Conservation (phyloP, 345 rosid species). For the Populus deltoides region DNA sequence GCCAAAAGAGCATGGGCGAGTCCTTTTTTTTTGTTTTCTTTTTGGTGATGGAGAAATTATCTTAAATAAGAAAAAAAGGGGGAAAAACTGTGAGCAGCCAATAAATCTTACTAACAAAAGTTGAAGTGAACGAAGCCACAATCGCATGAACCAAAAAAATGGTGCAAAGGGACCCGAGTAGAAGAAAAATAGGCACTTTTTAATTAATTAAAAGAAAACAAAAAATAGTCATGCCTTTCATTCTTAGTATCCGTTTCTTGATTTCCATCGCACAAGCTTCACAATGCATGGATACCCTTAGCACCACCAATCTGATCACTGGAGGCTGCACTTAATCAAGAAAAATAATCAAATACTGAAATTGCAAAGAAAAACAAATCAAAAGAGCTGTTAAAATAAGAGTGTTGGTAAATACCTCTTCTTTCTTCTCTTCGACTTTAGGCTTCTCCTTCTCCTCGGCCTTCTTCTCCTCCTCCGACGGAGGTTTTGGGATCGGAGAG, state of each 20-base stretch:
- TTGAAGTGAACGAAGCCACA: not conserved
- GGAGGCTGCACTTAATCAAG: conserved; percentile 45
- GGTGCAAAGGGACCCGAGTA: not conserved
- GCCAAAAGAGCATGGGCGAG: not conserved
- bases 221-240: conserved; percentile 56
- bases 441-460: conserved; percentile 45
- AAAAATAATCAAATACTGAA: not conserved
- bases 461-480: conserved; percentile 55
- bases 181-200: not conserved
- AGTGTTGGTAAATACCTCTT: conserved; percentile 45
- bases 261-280: conserved; percentile 87
- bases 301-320: conserved; percentile 64
- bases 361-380: not conserved
- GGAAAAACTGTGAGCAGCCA: conserved; percentile 4
- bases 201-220: not conserved
- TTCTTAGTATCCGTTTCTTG: conserved; percentile 80
- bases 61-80: not conserved
- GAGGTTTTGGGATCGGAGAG: conserved; percentile 83
- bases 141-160: conserved; percentile 4
- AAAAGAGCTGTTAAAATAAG: not conserved
- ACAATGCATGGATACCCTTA: conserved; percentile 87
- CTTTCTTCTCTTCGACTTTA: conserved; percentile 62
- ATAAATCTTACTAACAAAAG: not conserved
- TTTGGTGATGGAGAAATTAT: not conserved
- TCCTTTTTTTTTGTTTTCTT: not conserved